Percentiles rank a stretch among this genome's conserved stretches.
These are phyloP conservation scores for Passiflora organensis DNA, from an alignment of 345 rosid genomes.

Conservation along the genomic window DNA sequence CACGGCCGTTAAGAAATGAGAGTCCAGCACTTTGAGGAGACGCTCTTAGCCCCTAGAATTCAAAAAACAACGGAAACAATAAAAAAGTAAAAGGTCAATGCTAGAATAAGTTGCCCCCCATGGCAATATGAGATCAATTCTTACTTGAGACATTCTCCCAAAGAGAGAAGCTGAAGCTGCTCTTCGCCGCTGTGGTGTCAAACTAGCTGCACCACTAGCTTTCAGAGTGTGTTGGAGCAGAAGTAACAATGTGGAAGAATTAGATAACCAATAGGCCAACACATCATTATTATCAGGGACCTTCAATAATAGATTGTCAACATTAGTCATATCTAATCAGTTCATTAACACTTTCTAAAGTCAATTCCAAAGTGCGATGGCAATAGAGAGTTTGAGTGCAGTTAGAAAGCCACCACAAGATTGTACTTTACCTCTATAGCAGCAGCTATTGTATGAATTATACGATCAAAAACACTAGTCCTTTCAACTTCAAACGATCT, in stretches of 20 bases:
- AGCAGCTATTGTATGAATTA: conserved; percentile 90
- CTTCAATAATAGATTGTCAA: conserved; percentile 37
- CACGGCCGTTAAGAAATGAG: conserved; percentile 69
- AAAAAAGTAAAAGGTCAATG: conserved; percentile 1
- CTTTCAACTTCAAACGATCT: conserved; percentile 98
- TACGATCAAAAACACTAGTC: conserved; percentile 88
- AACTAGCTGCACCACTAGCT: conserved; percentile 96
- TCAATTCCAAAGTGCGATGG: conserved; percentile 7
- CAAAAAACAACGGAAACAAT: conserved; percentile 10
- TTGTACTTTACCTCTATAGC: conserved; percentile 56
- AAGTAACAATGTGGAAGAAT: conserved; percentile 76
- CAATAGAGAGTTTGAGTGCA: not conserved
- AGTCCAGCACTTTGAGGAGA: conserved; percentile 94
- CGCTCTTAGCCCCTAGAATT: conserved; percentile 66
- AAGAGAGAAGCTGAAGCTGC: conserved; percentile 83
- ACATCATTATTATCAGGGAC: conserved; percentile 74
- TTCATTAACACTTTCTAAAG: conserved; percentile 6
- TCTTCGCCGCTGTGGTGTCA: conserved; percentile 96
- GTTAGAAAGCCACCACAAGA: not conserved
- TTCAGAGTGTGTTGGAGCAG: conserved; percentile 94
- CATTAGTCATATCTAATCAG: conserved; percentile 17
- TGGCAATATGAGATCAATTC: conserved; percentile 16
- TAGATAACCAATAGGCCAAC: conserved; percentile 92
- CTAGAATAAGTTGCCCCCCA: conserved; percentile 5
- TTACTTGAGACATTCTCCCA: conserved; percentile 98